Percentiles rank a stretch among this genome's conserved stretches.
These are phyloP conservation scores for Penicillium simplicissimum DNA, from an alignment of 495 filamentous ascomycete species.

Conservation along the genomic window DNA sequence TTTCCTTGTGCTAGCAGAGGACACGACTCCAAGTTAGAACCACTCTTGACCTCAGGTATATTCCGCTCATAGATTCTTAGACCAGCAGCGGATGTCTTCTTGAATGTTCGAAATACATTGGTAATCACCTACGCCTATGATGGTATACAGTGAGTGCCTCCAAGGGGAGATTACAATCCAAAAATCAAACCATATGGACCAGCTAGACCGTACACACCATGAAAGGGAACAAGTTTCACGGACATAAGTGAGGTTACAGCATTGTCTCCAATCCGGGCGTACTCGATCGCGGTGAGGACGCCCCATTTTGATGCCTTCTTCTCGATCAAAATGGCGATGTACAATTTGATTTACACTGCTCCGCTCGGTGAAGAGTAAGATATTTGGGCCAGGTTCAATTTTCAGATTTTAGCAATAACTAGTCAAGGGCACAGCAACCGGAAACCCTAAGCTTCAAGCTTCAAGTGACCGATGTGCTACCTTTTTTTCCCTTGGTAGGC, in stretches of 20 bases:
- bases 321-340: neutral
- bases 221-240: neutral
- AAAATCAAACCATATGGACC: too few species aligned
- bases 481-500: neutral
- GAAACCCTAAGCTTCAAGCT: neutral
- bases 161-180: too few species aligned
- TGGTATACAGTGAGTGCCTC: too few species aligned
- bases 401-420: conserved; percentile 13
- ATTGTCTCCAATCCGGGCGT: neutral
- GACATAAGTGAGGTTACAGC: neutral
- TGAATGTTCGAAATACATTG: too few species aligned
- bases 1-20: too few species aligned
- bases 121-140: too few species aligned
- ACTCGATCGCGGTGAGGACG: neutral
- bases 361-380: neutral
- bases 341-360: neutral
- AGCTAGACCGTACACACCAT: neutral
- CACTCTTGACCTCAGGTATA: too few species aligned
- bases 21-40: too few species aligned
- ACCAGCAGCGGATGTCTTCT: too few species aligned
- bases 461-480: neutral
- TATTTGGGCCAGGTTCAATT: conserved; percentile 15
- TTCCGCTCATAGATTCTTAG: too few species aligned
- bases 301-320: neutral
- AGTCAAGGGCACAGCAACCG: neutral